Evolutionary conservation across 805 yeast species (phyloP), one percentile per base, ranked within the genome.

Genomic region (Saccharomycopsis capsularis): DNA sequence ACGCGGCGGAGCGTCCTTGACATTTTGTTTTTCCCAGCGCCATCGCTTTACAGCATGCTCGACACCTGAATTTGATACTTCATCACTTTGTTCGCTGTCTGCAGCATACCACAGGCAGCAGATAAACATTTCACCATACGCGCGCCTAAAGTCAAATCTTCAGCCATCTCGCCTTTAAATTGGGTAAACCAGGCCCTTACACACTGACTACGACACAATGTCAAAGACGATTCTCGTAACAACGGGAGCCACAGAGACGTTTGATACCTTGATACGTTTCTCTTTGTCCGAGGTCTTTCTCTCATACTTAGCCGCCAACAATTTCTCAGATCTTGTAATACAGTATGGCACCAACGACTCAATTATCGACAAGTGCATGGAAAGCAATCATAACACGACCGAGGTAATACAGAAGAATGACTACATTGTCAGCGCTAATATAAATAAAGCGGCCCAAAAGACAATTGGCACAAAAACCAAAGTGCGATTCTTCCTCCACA

Each of bases 201-300:
- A n/a, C n/a, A n/a, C n/a, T n/a, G n/a, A n/a, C n/a, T n/a, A n/a
- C n/a, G 32, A 29, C 13, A 29, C 7, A 29, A 34, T 34, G 38
- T 5, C 19, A 34, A 34, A 34, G 39, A 50, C 60, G 0, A 43
- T 67, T 2, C 66, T 90, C 30, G 82, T 90, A 3, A 82, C 95
- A 0, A 84, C 95, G 3, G 98, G 98, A 0, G 97, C 96, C 2
- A 90, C 97, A 0, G 90, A 85, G 19, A 83, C 95, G 0, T 91
- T 91, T 60, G 70, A 73, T 9, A 66, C 60, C 16, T 73, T 91
- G 15, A 63, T 91, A 1, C 63, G 63, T n/a, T 61, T 69, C 6
- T 63, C 77, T 0, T 55, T 79, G 5, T 49, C 60, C 5, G 47
- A 53, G 0, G 47, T 57, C 2, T 73, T 81, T 32, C 54, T 76